Conservation (phyloP, 2,329 filamentous ascomycete genomes). For the Pyrenophora graminea region DNA sequence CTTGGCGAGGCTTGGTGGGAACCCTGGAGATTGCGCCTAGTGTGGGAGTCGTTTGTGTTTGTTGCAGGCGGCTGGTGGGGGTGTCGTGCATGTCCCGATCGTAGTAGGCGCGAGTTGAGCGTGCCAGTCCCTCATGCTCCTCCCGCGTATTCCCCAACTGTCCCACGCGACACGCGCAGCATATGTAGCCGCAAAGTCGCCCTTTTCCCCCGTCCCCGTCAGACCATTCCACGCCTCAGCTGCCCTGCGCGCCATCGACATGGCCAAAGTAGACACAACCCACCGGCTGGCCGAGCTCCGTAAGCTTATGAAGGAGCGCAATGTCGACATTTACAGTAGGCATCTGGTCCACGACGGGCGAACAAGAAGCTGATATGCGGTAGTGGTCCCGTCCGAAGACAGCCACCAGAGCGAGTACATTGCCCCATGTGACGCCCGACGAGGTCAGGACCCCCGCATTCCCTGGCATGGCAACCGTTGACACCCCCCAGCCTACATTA, state of each 20-base stretch:
- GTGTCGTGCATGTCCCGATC: slow-evolving; percentile 25
- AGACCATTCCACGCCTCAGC: slow-evolving; percentile 40
- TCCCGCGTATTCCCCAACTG: slow-evolving; percentile 36
- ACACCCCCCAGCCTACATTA: slow-evolving; percentile 71
- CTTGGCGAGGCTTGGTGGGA: slow-evolving; percentile 9
- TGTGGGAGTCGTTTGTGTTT: slow-evolving; percentile 7
- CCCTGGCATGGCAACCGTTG: slow-evolving; percentile 29
- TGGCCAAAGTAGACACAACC: slow-evolving; percentile 80
- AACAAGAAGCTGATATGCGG: slow-evolving; percentile 42
- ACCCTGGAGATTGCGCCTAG: slow-evolving; percentile 13
- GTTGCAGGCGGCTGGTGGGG: slow-evolving; percentile 22
- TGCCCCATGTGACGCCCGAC: slow-evolving; percentile 87
- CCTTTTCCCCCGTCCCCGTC: slow-evolving; percentile 12
- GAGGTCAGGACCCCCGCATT: slow-evolving; percentile 56
- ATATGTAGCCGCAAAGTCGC: slow-evolving; percentile 30
- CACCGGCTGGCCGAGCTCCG: slow-evolving; percentile 76
- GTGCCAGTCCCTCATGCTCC: slow-evolving; percentile 30
- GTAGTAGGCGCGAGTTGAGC: slow-evolving; percentile 23
- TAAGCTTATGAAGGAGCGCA: slow-evolving; percentile 82
- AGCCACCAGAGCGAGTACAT: slow-evolving; percentile 98
- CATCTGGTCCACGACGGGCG: neutral
- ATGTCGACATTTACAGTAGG: slow-evolving; percentile 89
- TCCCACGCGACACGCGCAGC: slow-evolving; percentile 33
- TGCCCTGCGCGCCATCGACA: slow-evolving; percentile 54
- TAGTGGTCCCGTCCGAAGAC: slow-evolving; percentile 96